Evolutionary conservation across 352 stramenopile species (phyloP), one percentile per base, ranked within the genome.

Genomic region (Elongisporangium anandrum): DNA sequence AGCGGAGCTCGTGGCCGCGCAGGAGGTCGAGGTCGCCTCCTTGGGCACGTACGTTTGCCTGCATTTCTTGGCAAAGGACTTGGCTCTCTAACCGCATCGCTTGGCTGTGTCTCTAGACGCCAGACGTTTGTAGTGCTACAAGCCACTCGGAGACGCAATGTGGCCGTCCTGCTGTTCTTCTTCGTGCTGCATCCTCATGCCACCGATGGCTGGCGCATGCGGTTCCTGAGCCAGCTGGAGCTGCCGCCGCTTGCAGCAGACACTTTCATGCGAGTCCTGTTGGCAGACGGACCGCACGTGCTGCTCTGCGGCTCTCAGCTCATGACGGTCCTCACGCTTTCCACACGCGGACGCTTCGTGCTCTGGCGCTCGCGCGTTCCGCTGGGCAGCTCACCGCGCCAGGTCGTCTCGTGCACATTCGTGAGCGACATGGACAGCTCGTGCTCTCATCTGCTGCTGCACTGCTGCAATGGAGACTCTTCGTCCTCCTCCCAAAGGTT

Each of bases 41-140:
- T 55, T 83, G n/a, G 74, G 70, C 51, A 68, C 58, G 77, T 87
- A 62, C 56, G 68, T 75, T n/a, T 20, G 17, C 1, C 9, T 49
- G 22, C 15, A 20, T 54, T 34, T 45, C 3, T 16, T 49, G 15
- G 3, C 47, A 24, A 13, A 9, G n/a, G 1, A 22, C 34, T 45
- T 1, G 34, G 9, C 34, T 45, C 12, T 45, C 50, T 16, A 22
- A 15, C 38, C 47, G 24, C n/a, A 24, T 13, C 3, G n/a, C 19
- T 26, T n/a, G n/a, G n/a, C n/a, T n/a, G 52, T 60, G 22, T 38
- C 21, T 63, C 26, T 52, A 77, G 69, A 52, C 57, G 50, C 19
- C 72, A 72, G 29, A 60, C 69, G 6, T 22, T 77, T 21, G 22
- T 77, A 9, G 50, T 74, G 39, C 67, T 77, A 9, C 16, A 5